Evolutionary conservation across 1,284 basidiomycete species (phyloP), one percentile per base, ranked within the genome.

Genomic region (Vanrija sp.): DNA sequence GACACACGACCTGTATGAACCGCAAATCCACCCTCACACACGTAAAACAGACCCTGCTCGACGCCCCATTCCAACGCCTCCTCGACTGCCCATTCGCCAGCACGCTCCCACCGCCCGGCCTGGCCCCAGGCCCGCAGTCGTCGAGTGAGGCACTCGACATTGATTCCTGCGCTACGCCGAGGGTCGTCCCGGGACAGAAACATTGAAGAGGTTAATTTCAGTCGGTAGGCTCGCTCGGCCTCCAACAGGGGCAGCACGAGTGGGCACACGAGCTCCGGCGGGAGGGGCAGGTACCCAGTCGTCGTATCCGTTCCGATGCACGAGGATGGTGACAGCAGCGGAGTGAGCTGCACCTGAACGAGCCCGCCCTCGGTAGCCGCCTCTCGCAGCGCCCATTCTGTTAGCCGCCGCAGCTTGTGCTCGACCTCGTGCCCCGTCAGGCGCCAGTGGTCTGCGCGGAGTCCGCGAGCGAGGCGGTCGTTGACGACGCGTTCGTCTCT

Each of bases 61-160:
- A 59, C 57, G 0, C 59, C 69, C 62, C 61, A 68, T 43, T 63
- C 59, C 31, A 69, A 16, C 41, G 64, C 66, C 25, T 65, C 69
- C 42, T 62, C 60, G 10, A 72, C 60, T 3, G 54, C 57, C 65
- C 64, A 68, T 39, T 62, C 61, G 8, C 61, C 59, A 4, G 69
- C 46, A n/a, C 67, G 60, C 56, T 74, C 70, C 69, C 71, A 74
- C 44, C 72, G 55, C 19, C 68, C 67, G 4, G 67, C 67, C 39
- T 59, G 53, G 6, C 69, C 68, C 68, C 69, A 72, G 9, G 36
- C 5, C 24, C 51, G 47, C 57, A 73, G 43, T 9, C 49, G 45
- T 23, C 9, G 18, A 1, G 59, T 38, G 2, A 71, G 16, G 20
- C 31, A 31, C 31, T 59, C 58, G 4, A 63, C 22, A 12, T 46